phyloP scores from a whole-genome alignment of 139 green algal species.

The Spirogloea muscicola region DNA sequence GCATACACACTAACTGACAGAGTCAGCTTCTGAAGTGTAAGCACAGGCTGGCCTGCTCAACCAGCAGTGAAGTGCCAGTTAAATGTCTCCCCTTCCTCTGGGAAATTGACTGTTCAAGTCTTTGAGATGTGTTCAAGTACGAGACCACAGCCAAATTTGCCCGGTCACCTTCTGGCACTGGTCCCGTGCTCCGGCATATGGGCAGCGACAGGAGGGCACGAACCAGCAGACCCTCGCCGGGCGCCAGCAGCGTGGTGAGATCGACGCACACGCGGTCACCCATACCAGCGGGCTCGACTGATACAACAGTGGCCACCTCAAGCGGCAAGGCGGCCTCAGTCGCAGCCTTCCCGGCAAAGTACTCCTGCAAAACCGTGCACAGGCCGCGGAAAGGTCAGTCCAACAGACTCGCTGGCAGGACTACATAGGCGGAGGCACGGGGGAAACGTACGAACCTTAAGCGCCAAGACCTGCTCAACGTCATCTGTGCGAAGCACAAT shows the following conservation, averaged over 20 bases:
- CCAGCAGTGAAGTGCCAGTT: no score
- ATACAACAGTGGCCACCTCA: slow-evolving; percentile 50
- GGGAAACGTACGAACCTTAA: slow-evolving; percentile 7
- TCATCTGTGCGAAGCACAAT: slow-evolving; percentile 74
- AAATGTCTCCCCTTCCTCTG: no score
- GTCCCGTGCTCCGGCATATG: no score
- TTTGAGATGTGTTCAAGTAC: no score
- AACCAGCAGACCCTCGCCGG: slow-evolving; percentile 81
- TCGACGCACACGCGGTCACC: slow-evolving; percentile 87
- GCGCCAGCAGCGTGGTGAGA: slow-evolving; percentile 61
- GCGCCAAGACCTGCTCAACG: slow-evolving; percentile 54
- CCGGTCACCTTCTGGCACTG: no score
- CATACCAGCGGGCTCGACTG: slow-evolving; percentile 62
- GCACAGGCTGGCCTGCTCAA: no score
- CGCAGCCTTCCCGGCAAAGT: neutral
- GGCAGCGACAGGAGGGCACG: neutral
- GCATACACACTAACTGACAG: no score
- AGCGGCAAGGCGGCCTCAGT: slow-evolving; percentile 11
- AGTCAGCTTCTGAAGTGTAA: no score
- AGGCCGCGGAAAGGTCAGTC: no score
- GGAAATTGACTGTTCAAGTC: no score
- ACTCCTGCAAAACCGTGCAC: no score
- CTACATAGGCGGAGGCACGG: neutral
- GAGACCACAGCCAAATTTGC: no score
- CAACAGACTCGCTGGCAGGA: neutral